These are phyloP conservation scores for Phoma herbarum DNA, from an alignment of 2,329 filamentous ascomycete genomes.

Conservation along the genomic window DNA sequence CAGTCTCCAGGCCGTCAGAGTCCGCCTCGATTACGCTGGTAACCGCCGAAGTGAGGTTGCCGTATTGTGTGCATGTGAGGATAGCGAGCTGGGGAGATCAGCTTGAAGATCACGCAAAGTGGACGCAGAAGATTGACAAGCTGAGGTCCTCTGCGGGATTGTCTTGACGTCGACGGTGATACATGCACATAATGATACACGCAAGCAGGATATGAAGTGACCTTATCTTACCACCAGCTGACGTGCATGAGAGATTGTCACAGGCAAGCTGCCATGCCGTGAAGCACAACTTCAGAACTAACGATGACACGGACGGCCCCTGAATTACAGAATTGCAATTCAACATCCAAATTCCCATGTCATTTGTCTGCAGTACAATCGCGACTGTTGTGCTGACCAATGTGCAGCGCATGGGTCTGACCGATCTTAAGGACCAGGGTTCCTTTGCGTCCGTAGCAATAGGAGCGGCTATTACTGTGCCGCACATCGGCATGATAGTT, in stretches of 20 bases:
- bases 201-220: neutral
- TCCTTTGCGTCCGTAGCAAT: neutral
- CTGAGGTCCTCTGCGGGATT: neutral
- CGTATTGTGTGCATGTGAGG: neutral
- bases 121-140: neutral
- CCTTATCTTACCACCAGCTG: neutral
- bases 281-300: neutral
- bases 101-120: neutral
- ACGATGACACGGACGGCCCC: neutral
- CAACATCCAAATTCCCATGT: neutral
- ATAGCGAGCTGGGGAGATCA: neutral
- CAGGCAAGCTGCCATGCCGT: neutral
- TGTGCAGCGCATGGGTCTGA: neutral
- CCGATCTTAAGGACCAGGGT: neutral
- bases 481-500: slow-evolving; percentile 2
- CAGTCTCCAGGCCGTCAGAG: neutral
- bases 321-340: neutral
- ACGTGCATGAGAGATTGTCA: neutral
- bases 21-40: neutral
- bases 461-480: neutral
- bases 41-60: neutral
- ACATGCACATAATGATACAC: neutral
- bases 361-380: neutral
- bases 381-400: neutral
- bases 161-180: neutral